Base-by-base conservation (phyloP, 352 stramenopile species). In the Pythium pyrilobum region DNA sequence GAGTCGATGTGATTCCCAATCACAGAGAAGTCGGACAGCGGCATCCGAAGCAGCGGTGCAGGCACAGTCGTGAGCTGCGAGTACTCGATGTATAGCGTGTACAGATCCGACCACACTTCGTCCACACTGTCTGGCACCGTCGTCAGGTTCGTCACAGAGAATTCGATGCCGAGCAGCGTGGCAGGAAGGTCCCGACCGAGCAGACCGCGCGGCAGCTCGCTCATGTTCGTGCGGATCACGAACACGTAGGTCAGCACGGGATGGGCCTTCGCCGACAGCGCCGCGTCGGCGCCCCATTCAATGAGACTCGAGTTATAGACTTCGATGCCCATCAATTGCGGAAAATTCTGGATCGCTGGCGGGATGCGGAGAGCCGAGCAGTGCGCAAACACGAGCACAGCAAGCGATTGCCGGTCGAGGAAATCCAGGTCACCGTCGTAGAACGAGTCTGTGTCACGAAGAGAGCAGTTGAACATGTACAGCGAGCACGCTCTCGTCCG, bases 21-120 rank as follows among this genome's bases (percentile, higher is more conserved):
- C 3, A 60, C n/a, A 1, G 52, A 60, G 18, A 60, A 36, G 12
- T 60, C 52, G 36, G 16, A 25, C 18, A 60, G 18, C 10, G 20
- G 0, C 41, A 60, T 47, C 16, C 31, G 40, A 3, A 59, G 21
- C 40, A 59, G n/a, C 15, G 20, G 16, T 2, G 34, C 31, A 11
- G 41, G 41, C 4, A 59, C 29, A 20, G 4, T 31, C 6, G 21
- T 42, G 1, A 59, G 31, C 5, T 37, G 33, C 23, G 43, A 53
- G 21, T 60, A n/a, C 18, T 60, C 52, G 21, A 60, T 48, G 20
- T 60, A 60, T 5, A 60, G n/a, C 9, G 52, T 48, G 32, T 20
- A 21, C 3, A 60, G 27, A 25, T 53, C n/a, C 1, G 21, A 25
- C 43, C 52, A 60, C 33, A 23, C 18, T 0, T 15, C 18, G 12